phyloP scores from a whole-genome alignment of 768 basidiomycete species.

The Boletus huronensis region DNA sequence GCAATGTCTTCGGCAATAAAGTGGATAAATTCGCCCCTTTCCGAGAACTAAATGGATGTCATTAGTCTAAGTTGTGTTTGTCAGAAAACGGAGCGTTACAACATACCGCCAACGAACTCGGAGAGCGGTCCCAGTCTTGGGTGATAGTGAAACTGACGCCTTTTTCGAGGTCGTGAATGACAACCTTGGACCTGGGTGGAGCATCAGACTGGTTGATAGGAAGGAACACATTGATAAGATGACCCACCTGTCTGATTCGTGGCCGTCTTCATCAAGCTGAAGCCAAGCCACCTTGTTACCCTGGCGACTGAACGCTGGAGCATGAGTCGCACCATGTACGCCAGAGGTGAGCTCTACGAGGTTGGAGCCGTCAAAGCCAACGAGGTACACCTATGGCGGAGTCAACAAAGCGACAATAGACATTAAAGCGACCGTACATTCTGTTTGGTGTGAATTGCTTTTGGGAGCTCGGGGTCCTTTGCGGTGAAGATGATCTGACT shows the following conservation, averaged over 20 bases:
- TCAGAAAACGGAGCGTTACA: neutral
- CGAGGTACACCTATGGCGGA: conserved; percentile 60
- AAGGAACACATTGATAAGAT: neutral
- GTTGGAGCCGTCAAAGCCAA: conserved; percentile 50
- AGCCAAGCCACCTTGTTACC: conserved; percentile 83
- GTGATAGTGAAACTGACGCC: conserved; percentile 71
- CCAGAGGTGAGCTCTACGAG: conserved; percentile 77
- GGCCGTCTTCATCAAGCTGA: conserved; percentile 82
- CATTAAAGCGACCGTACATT: conserved; percentile 45
- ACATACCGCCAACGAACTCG: conserved; percentile 29
- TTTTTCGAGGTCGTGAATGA: conserved; percentile 71
- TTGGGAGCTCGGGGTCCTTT: conserved; percentile 74
- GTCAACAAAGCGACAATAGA: neutral
- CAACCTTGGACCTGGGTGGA: conserved; percentile 59
- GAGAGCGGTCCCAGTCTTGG: conserved; percentile 83
- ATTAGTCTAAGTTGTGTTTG: neutral
- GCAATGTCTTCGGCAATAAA: conserved; percentile 78
- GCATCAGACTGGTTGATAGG: neutral
- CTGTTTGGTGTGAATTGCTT: conserved; percentile 86
- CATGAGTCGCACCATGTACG: conserved; percentile 76
- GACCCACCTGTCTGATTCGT: conserved; percentile 76
- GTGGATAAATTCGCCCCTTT: conserved; percentile 65
- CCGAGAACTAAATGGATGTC: conserved; percentile 56
- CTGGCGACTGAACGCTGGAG: conserved; percentile 62
- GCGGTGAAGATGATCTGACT: conserved; percentile 77